Percentiles rank a stretch among this genome's conserved stretches.
phyloP scores from a whole-genome alignment of 2,329 filamentous ascomycete species.

The Cladosporium colombiae region DNA sequence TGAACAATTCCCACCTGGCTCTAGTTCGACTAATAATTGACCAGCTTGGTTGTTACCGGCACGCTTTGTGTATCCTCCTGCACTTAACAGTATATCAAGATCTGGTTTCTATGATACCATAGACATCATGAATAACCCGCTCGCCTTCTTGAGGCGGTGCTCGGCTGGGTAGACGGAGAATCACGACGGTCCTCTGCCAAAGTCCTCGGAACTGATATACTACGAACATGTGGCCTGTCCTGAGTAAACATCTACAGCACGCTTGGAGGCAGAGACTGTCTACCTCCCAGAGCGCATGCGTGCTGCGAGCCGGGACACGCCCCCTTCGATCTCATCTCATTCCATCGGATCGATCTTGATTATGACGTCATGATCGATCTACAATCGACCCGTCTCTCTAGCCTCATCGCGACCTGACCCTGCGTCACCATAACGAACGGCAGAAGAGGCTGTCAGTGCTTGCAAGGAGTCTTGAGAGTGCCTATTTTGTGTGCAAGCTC shows the following conservation, averaged over 20 bases:
- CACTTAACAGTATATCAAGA: neutral
- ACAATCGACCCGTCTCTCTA: neutral
- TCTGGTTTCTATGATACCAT: neutral
- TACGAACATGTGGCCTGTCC: neutral
- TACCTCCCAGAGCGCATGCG: no score
- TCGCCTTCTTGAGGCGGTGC: no score
- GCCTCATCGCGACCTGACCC: neutral
- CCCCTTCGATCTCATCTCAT: neutral
- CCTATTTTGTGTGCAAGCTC: neutral
- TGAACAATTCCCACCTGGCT: no score
- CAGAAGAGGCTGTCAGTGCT: neutral
- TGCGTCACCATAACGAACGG: conserved; percentile 18
- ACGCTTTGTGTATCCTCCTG: neutral
- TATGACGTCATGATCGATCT: conserved; percentile 15
- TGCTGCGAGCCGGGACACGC: no score
- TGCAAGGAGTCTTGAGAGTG: neutral
- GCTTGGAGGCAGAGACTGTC: neutral
- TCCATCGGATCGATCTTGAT: neutral
- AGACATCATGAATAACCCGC: neutral
- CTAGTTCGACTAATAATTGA: no score
- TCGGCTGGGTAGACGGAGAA: no score
- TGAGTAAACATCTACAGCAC: neutral
- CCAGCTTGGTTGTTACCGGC: no score
- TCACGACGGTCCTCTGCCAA: no score
- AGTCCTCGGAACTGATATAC: no score